Conservation (phyloP, 805 yeast genomes). For the Dipodascus geniculatus region DNA sequence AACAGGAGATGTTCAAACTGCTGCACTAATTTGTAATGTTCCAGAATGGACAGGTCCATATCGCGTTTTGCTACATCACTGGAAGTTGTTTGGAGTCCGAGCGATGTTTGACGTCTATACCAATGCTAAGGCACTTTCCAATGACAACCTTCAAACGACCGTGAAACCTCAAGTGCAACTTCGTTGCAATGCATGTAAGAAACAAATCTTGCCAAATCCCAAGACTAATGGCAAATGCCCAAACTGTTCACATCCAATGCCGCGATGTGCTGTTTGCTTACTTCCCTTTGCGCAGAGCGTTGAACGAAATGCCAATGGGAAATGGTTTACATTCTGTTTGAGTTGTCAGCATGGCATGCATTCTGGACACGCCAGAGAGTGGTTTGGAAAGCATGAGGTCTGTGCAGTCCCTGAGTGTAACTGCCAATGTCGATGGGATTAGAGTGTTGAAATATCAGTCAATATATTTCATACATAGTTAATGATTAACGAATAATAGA, state of each 20-base stretch:
- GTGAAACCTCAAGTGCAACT: slow-evolving; percentile 66
- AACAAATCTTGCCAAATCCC: slow-evolving; percentile 20
- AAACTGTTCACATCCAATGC: slow-evolving; percentile 77
- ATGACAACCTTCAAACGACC: slow-evolving; percentile 39
- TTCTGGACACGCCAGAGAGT: slow-evolving; percentile 89
- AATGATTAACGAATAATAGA: too few species aligned
- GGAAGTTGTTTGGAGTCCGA: slow-evolving; percentile 66
- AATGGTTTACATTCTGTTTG: slow-evolving; percentile 88
- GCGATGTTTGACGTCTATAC: slow-evolving; percentile 71
- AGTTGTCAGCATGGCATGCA: slow-evolving; percentile 91
- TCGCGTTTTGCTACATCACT: slow-evolving; percentile 56
- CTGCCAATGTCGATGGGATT: slow-evolving; percentile 45
- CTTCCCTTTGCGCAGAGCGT: slow-evolving; percentile 49
- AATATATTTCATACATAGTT: too few species aligned
- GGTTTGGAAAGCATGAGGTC: slow-evolving; percentile 79
- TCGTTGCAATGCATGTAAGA: slow-evolving; percentile 76
- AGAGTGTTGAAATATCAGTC: too few species aligned
- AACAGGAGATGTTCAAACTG: slow-evolving; percentile 86
- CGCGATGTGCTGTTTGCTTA: slow-evolving; percentile 83
- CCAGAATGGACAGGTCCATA: slow-evolving; percentile 72
- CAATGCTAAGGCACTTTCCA: slow-evolving; percentile 45
- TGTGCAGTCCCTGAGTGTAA: slow-evolving; percentile 94
- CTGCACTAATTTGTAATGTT: slow-evolving; percentile 66
- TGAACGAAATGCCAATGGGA: slow-evolving; percentile 40
- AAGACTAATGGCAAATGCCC: slow-evolving; percentile 39